phyloP scores from a whole-genome alignment of 2,329 filamentous ascomycete species.

The Aspergillus tanneri region DNA sequence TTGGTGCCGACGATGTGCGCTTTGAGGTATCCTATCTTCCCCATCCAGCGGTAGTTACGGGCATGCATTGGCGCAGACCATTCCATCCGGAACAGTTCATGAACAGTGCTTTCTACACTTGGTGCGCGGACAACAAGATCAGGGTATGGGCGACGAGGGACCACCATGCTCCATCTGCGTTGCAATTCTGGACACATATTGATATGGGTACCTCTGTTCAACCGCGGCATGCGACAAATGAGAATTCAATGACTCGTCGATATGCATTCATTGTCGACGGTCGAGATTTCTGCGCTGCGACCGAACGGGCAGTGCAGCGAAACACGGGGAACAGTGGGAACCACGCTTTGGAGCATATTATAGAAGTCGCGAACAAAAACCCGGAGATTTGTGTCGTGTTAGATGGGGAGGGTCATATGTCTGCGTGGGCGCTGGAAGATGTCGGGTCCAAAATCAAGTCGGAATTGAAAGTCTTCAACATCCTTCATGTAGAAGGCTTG shows the following conservation, averaged over 20 bases:
- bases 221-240: constrained; percentile 47
- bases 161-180: constrained; percentile 65
- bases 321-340: constrained; percentile 61
- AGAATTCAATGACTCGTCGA: constrained; percentile 47
- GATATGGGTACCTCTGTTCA: constrained; percentile 72
- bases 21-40: constrained; percentile 89
- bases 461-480: constrained; percentile 73
- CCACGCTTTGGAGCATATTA: constrained; percentile 76
- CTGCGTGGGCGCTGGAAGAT: constrained; percentile 88
- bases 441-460: constrained; percentile 68
- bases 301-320: constrained; percentile 70
- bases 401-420: constrained; percentile 82
- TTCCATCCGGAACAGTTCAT: constrained; percentile 73
- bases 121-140: constrained; percentile 76
- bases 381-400: constrained; percentile 86
- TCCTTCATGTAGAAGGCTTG: constrained; percentile 71
- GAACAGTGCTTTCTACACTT: constrained; percentile 86
- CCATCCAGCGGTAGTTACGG: constrained; percentile 79
- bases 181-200: constrained; percentile 78
- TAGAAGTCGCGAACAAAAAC: constrained; percentile 78
- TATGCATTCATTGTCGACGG: constrained; percentile 83
- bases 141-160: constrained; percentile 82
- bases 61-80: constrained; percentile 80
- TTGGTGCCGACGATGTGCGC: constrained; percentile 75
- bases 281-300: constrained; percentile 72